Conservation (phyloP, 371 early-diverging fungal genomes). For the Quaeritorhiza haematococci region DNA sequence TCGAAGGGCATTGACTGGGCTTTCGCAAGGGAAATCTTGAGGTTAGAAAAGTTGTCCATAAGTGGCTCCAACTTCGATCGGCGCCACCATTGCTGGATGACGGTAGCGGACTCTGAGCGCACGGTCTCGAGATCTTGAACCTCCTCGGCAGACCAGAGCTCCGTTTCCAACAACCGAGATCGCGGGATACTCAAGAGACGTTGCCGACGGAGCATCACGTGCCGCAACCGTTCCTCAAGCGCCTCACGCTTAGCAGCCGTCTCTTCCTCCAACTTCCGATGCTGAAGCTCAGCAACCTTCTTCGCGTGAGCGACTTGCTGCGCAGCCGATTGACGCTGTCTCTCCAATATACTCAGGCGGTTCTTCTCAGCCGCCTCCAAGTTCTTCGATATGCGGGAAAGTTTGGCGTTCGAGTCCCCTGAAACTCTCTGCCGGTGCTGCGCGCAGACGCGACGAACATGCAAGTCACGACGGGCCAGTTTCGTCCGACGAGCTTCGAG, state of each 20-base stretch:
- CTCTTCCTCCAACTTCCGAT: conserved; percentile 9
- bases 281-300: conserved; percentile 27
- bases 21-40: conserved; percentile 15
- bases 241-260: conserved; percentile 15
- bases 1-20: conserved; percentile 25
- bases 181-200: conserved; percentile 30
- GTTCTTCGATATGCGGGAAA: conserved; percentile 14
- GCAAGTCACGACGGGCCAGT: conserved; percentile 20
- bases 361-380: conserved; percentile 25
- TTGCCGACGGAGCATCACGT: conserved; percentile 23
- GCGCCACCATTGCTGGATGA: conserved; percentile 40
- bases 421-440: conserved; percentile 5
- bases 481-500: conserved; percentile 33
- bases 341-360: conserved; percentile 19
- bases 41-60: conserved; percentile 10
- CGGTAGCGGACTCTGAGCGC: conserved; percentile 20
- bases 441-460: conserved; percentile 19
- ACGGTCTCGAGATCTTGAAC: conserved; percentile 10
- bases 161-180: conserved; percentile 26
- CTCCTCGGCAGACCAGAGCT: conserved; percentile 9
- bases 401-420: not conserved
- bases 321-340: conserved; percentile 10
- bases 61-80: conserved; percentile 11
- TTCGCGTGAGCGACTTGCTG: conserved; percentile 9
- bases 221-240: conserved; percentile 28